Conservation (phyloP, 2,329 filamentous ascomycete genomes). For the Cladosporium sphaerospermum region DNA sequence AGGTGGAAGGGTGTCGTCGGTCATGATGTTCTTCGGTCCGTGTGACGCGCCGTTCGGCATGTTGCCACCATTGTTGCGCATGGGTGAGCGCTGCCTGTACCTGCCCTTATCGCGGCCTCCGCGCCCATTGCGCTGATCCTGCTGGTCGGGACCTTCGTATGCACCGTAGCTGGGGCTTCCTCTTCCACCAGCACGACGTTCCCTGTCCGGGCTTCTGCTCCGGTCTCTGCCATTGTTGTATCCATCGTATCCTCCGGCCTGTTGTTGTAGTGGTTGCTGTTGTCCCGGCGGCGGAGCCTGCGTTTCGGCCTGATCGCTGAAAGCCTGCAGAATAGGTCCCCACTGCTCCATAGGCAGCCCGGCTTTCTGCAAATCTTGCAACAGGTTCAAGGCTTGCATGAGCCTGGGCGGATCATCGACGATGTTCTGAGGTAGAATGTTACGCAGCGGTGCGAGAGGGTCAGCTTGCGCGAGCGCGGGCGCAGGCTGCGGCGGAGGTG, state of each 20-base stretch:
- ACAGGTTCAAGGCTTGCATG: conserved; percentile 65
- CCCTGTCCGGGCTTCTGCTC: conserved; percentile 61
- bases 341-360: conserved; percentile 75
- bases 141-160: conserved; percentile 50
- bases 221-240: conserved; percentile 53
- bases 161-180: conserved; percentile 66
- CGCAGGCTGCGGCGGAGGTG: conserved; percentile 37
- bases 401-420: conserved; percentile 42
- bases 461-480: conserved; percentile 17
- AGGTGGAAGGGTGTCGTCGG: conserved; percentile 65
- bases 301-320: conserved; percentile 30
- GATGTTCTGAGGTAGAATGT: conserved; percentile 32
- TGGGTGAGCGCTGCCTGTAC: conserved; percentile 81
- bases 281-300: conserved; percentile 13
- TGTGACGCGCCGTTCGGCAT: conserved; percentile 24
- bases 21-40: conserved; percentile 70
- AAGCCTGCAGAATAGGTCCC: conserved; percentile 49
- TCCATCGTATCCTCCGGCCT: conserved; percentile 14
- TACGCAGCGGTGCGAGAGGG: conserved; percentile 24
- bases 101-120: conserved; percentile 38
- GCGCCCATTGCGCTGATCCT: conserved; percentile 15
- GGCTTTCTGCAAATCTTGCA: conserved; percentile 69
- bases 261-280: conserved; percentile 14
- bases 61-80: conserved; percentile 49
- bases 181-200: conserved; percentile 47